Conservation (phyloP, 768 basidiomycete genomes). For the Tricholoma sp. region DNA sequence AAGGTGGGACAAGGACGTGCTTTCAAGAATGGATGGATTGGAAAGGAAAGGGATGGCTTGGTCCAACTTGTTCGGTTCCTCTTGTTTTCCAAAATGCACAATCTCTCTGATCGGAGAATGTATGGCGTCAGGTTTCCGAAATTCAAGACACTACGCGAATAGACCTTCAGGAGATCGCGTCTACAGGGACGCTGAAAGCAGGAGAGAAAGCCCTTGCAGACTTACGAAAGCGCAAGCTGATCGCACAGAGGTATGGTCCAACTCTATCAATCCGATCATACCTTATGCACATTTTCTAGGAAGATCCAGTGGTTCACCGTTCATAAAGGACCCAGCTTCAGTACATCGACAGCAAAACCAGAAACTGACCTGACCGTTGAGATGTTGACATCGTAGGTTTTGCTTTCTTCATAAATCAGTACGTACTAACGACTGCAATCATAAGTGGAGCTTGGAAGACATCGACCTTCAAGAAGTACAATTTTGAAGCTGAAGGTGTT, state of each 20-base stretch:
- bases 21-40: slow-evolving; percentile 97
- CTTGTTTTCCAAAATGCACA: not conserved
- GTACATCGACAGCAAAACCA: slow-evolving; percentile 85
- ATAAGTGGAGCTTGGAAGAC: slow-evolving; percentile 91
- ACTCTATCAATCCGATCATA: not conserved
- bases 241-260: slow-evolving; percentile 63
- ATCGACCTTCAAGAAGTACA: slow-evolving; percentile 94
- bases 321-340: slow-evolving; percentile 79
- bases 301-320: slow-evolving; percentile 96
- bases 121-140: slow-evolving; percentile 41
- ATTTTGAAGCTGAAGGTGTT: slow-evolving; percentile 94
- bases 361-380: slow-evolving; percentile 97
- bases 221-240: slow-evolving; percentile 86
- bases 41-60: slow-evolving; percentile 83
- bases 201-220: slow-evolving; percentile 86
- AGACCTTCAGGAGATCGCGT: slow-evolving; percentile 69
- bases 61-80: slow-evolving; percentile 70
- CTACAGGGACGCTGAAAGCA: slow-evolving; percentile 62
- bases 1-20: slow-evolving; percentile 94
- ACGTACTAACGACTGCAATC: slow-evolving; percentile 4
- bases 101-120: slow-evolving; percentile 2
- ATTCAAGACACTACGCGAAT: slow-evolving; percentile 74
- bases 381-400: slow-evolving; percentile 83
- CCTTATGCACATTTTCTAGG: slow-evolving; percentile 34
- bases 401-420: not conserved